Evolutionary conservation across 1,284 basidiomycete species (phyloP), one percentile per base, ranked within the genome.

Genomic region (Clitocybe nebularis): DNA sequence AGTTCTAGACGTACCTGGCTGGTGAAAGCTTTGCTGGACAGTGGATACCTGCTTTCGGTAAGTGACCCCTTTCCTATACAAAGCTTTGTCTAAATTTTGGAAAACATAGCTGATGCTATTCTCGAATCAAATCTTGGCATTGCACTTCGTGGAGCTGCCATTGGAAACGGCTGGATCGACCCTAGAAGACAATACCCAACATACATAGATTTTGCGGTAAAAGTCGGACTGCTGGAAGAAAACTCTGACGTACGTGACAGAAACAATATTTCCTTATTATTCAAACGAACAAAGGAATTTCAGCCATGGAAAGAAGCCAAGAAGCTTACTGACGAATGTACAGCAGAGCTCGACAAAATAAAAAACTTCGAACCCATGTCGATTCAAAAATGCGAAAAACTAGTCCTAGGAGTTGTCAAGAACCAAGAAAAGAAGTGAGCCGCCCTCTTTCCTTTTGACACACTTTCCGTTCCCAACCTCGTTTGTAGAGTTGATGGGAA

Each of bases 21-120:
- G 94, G 93, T 41, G 93, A 97, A 71, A 92, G 88, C 48, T 99
- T 85, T 59, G 95, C 93, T n/a, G 95, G 96, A n/a, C 93, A 97
- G 69, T 98, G 91, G 71, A 94, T 98, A 50, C 95, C 96, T 9
- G 95, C 93, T 63, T 93, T 96, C 53, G 88, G 89, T 84, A 58
- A 52, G 72, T 58, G 4, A 1, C 7, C 43, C 16, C 16, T 25
- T 8, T 11, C 29, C 13, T 30, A 11, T 20, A 23, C 21, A 13
- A 20, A 7, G 8, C 14, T 14, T 46, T 11, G n/a, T 21, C 14
- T 41, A 41, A 30, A 43, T 54, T 17, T 57, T 45, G 16, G 22
- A 17, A 29, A 28, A 23, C 30, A 42, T 22, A 93, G 93, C 92
- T 53, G 77, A 93, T 50, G 85, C 82, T 6, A 71, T 97, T 37